phyloP scores from a whole-genome alignment of 192 early-diverging fungal species.

The Backusella liffmaniae region DNA sequence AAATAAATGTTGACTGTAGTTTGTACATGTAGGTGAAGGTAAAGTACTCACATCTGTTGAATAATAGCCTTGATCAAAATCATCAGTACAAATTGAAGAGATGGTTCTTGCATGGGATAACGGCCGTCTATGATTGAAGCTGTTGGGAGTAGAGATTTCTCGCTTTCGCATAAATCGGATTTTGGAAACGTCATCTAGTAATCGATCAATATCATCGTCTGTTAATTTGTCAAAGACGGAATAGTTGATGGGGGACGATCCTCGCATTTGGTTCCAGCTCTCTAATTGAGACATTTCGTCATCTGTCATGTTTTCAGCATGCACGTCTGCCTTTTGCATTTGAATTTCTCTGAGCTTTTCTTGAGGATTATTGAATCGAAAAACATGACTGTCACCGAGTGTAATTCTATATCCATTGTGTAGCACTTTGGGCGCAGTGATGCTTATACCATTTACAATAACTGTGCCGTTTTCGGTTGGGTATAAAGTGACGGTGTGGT shows the following conservation, averaged over 20 bases:
- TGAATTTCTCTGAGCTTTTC: conserved; percentile 36
- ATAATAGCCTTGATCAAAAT: conserved; percentile 9
- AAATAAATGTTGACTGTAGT: conserved; percentile 9
- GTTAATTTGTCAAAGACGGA: conserved; percentile 50
- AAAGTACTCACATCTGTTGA: conserved; percentile 11
- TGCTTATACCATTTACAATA: conserved; percentile 78
- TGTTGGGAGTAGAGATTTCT: conserved; percentile 17
- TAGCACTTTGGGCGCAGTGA: conserved; percentile 52
- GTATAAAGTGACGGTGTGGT: conserved; percentile 59
- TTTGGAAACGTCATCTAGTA: conserved; percentile 58
- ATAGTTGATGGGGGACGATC: conserved; percentile 3
- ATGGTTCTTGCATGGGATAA: conserved; percentile 5
- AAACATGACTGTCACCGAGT: conserved; percentile 78
- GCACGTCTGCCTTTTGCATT: not conserved
- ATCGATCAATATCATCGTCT: conserved; percentile 49
- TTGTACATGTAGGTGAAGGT: conserved; percentile 4
- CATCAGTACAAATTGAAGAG: not conserved
- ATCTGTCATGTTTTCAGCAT: not conserved
- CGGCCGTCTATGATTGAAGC: not conserved
- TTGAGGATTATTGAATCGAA: conserved; percentile 81
- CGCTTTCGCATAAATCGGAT: conserved; percentile 34
- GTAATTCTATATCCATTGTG: conserved; percentile 77
- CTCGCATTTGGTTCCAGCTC: not conserved
- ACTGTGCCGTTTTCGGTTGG: conserved; percentile 56
- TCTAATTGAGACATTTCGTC: not conserved